Evolutionary conservation across 2,329 filamentous ascomycete species (phyloP), one percentile per base, ranked within the genome.

Genomic region (Aspergillus novofumigatus): DNA sequence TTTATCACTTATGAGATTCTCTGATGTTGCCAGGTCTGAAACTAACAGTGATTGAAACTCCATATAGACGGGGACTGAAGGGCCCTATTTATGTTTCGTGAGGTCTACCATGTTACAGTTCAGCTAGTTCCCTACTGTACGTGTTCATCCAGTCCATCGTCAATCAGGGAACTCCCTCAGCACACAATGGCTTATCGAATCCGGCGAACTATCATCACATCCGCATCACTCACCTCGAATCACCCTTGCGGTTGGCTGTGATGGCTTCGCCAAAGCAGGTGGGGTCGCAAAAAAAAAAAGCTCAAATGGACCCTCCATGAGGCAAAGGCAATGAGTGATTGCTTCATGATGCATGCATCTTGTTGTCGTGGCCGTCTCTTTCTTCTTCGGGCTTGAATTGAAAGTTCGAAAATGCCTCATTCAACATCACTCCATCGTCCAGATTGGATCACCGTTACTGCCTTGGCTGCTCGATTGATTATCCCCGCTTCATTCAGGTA

Each of bases 61-160:
- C 59, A 52, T 59, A 56, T 58, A 65, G 58, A 53, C 61, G 59
- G 63, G 72, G 72, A 67, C 54, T 56, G 59, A 53, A 59, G 62
- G 60, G 62, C 52, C 65, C 65, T 76, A 76, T 76, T 76, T 76
- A 76, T 76, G 72, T 71, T 72, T 71, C 55, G 66, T 59, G 61
- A 57, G 58, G 66, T 57, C 62, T 66, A 62, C 60, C 53, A 70
- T 68, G 59, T 60, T 57, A 66, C 60, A 50, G 52, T 57, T 54
- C 59, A 63, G 52, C 63, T 51, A 56, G 25, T 52, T 65, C 59
- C 59, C 49, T 51, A 60, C 63, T 59, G 56, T 61, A 57, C 32
- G 14, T 38, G 14, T 61, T 63, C 62, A 64, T 61, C 59, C 59
- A 60, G 59, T 64, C 44, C 21, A 47, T 47, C 44, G 66, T 63